These are phyloP conservation scores for Nannochloris sp. DNA, from an alignment of 139 green algal species.

Conservation along the genomic window DNA sequence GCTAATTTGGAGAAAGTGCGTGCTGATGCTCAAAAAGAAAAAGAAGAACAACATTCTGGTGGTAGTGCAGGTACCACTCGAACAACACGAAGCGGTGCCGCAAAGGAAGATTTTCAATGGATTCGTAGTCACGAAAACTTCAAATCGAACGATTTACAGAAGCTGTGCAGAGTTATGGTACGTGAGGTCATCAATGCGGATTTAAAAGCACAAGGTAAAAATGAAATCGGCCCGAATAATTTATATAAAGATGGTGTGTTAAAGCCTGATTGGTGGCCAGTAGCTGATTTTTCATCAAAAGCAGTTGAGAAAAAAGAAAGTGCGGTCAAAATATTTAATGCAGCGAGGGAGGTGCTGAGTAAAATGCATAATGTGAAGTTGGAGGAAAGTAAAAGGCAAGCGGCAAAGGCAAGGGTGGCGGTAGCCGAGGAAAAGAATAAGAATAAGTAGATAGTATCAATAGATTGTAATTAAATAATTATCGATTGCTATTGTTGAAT, in stretches of 20 bases:
- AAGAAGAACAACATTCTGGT: neutral
- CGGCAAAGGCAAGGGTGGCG: neutral
- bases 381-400: neutral
- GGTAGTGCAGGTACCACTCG: no score
- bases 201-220: neutral
- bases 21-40: neutral
- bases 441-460: no score
- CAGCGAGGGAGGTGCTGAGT: conserved; percentile 5
- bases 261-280: conserved; percentile 11
- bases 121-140: neutral
- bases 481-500: no score
- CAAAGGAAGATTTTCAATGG: conserved; percentile 10
- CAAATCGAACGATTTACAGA: neutral
- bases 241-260: conserved; percentile 4
- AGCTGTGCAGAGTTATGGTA: conserved; percentile 1
- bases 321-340: conserved; percentile 1
- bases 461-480: no score
- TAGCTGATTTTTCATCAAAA: neutral
- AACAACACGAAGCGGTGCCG: no score
- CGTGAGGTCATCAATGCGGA: conserved; percentile 1
- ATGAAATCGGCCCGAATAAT: neutral
- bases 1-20: neutral
- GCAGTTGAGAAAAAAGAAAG: conserved; percentile 7
- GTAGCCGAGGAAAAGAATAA: neutral
- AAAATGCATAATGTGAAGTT: conserved; percentile 16